Base-by-base conservation (phyloP, 2,329 filamentous ascomycete species). In the Diaporthe australafricana region DNA sequence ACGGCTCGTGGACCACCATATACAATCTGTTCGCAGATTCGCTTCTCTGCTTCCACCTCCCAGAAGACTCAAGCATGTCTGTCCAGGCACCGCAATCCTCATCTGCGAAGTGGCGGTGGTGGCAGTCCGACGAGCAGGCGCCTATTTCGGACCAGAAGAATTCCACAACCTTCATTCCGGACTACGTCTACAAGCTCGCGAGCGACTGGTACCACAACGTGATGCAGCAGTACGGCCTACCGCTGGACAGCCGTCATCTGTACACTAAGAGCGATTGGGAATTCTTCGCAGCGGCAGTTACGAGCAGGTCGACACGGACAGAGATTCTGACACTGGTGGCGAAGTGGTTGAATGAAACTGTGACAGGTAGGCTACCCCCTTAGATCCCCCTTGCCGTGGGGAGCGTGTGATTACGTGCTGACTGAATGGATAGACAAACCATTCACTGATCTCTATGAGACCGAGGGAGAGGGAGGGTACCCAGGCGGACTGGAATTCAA, bases 201-300 rank as follows among this genome's bases (percentile, higher is more conserved):
- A 95, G 92, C 57, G 86, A 91, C 72, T 97, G 93, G 93, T 97
- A 97, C 83, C 86, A 89, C 74, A 87, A 89, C 17, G 93, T 96
- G 12, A 89, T 94, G 75, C 94, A 97, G 80, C 91, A 89, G 77
- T 97, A 96, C 80, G 94, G 94, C 1, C 83, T 97, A 4, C 94
- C 94, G 0, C 88, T 97, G 9, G 94, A 97, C 81, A 93, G 89
- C 75, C 89, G 94, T 53, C 94, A 96, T 80, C 81, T 96, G 3
- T 96, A 96, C 81, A 92, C 94, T 42, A 97, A 97, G 83, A 94
- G 92, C 38, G 94, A 97, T 82, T 97, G 94, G 94, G 92, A 96
- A 77, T 95, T 97, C 80, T 95, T 96, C 80, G 93, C 94, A 0
- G 94, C 94, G 57, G 93, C 94, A 1, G 92, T 97, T 6, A 89